phyloP scores from a whole-genome alignment of 345 rosid genomes.

The Adansonia digitata region DNA sequence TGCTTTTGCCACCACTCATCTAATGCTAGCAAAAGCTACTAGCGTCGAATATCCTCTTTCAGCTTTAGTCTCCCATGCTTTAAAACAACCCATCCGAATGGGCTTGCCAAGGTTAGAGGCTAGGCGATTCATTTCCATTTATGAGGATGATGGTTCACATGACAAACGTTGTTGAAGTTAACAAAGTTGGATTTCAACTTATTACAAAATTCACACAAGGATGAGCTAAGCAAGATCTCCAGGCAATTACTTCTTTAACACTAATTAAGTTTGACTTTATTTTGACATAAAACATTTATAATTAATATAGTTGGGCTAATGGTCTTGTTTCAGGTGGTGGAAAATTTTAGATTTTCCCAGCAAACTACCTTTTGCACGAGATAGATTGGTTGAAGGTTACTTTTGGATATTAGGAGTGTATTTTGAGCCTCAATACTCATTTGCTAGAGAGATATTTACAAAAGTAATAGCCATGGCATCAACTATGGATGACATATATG shows the following conservation, averaged over 20 bases:
- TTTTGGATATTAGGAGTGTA: background rate
- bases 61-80: background rate
- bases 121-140: background rate
- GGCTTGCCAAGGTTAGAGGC: background rate
- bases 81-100: background rate
- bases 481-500: constrained; percentile 15
- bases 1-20: constrained; percentile 11
- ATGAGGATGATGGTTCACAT: background rate
- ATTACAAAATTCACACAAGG: constrained; percentile 10
- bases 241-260: background rate
- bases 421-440: background rate
- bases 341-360: background rate
- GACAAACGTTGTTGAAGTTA: constrained; percentile 13
- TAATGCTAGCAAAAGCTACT: background rate
- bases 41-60: background rate
- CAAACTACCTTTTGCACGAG: background rate
- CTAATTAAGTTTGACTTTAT: too few species aligned
- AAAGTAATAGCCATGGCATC: constrained; percentile 13
- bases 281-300: too few species aligned
- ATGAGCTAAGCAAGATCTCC: background rate
- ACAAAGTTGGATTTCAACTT: constrained; percentile 32
- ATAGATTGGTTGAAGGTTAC: background rate
- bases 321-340: background rate
- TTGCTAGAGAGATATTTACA: constrained; percentile 10
- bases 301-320: background rate